phyloP scores from a whole-genome alignment of 371 early-diverging fungal species.

The Lichtheimia corymbifera region DNA sequence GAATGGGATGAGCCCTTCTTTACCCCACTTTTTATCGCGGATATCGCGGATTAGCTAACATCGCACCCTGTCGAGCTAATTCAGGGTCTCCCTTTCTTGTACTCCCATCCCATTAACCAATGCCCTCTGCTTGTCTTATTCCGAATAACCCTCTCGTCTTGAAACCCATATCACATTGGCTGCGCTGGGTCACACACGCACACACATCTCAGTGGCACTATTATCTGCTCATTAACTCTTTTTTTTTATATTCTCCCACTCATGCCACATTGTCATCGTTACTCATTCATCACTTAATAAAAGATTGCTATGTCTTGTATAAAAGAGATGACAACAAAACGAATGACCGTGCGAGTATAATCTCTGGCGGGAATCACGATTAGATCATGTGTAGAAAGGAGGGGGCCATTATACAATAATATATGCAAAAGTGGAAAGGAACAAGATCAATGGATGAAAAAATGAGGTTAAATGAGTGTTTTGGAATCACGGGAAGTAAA shows the following conservation, averaged over 20 bases:
- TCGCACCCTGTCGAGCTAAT: too few relatives aligned
- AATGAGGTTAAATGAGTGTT: background rate
- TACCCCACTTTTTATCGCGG: too few relatives aligned
- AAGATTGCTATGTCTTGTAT: too few relatives aligned
- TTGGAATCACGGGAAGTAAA: background rate
- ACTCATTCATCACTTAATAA: too few relatives aligned
- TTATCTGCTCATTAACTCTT: background rate
- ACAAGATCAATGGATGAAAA: background rate
- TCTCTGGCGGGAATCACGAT: slow-evolving; percentile 1
- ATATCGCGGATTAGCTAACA: too few relatives aligned
- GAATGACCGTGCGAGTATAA: background rate
- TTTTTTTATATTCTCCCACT: background rate
- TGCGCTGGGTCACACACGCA: background rate
- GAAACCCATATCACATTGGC: too few relatives aligned
- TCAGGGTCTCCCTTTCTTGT: too few relatives aligned
- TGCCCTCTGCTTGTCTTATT: too few relatives aligned
- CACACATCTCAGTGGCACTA: background rate
- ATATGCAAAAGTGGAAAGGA: background rate
- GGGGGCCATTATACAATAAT: background rate
- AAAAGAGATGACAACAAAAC: background rate
- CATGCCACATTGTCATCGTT: background rate
- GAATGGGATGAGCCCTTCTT: background rate
- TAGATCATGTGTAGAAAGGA: slow-evolving; percentile 1
- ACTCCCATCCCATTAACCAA: too few relatives aligned
- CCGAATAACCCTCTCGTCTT: too few relatives aligned